Conservation (phyloP, 1,284 basidiomycete species). For the Anthracocystis walkeri region DNA sequence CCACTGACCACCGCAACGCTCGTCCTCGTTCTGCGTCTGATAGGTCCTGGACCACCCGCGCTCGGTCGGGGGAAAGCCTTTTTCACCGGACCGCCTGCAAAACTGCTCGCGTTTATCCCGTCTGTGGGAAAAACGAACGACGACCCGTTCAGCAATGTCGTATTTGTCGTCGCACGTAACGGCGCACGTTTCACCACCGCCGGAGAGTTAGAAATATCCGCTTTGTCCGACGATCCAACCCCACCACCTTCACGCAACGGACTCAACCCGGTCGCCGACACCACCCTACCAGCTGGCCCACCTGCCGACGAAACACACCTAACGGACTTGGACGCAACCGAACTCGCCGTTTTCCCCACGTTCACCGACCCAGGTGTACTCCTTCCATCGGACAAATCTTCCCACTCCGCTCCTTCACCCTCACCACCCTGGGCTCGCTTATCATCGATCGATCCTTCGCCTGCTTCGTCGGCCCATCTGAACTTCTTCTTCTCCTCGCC, state of each 20-base stretch:
- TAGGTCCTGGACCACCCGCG: constrained; percentile 44
- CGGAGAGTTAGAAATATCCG: constrained; percentile 20
- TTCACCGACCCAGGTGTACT: constrained; percentile 20
- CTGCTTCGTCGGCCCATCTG: constrained; percentile 88
- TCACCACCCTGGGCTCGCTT: constrained; percentile 56
- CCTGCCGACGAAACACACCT: neutral
- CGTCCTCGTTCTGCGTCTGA: constrained; percentile 16
- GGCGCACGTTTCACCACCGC: constrained; percentile 11
- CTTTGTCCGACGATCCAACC: constrained; percentile 20
- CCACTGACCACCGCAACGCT: constrained; percentile 22
- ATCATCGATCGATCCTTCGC: constrained; percentile 83
- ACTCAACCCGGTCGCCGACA: constrained; percentile 14
- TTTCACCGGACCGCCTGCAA: constrained; percentile 14
- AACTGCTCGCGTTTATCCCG: constrained; percentile 10
- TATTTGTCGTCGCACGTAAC: constrained; percentile 23
- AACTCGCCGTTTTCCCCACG: neutral
- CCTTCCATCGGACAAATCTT: constrained; percentile 36
- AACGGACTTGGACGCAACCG: constrained; percentile 22
- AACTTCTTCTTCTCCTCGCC: constrained; percentile 77
- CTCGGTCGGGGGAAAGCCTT: constrained; percentile 44
- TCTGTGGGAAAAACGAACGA: constrained; percentile 13
- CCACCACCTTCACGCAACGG: constrained; percentile 21
- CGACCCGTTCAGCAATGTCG: constrained; percentile 20
- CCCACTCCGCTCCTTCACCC: constrained; percentile 34
- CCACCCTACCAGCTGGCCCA: neutral